These are phyloP conservation scores for Aegle marmelos DNA, from an alignment of 345 rosid species.

Conservation along the genomic window DNA sequence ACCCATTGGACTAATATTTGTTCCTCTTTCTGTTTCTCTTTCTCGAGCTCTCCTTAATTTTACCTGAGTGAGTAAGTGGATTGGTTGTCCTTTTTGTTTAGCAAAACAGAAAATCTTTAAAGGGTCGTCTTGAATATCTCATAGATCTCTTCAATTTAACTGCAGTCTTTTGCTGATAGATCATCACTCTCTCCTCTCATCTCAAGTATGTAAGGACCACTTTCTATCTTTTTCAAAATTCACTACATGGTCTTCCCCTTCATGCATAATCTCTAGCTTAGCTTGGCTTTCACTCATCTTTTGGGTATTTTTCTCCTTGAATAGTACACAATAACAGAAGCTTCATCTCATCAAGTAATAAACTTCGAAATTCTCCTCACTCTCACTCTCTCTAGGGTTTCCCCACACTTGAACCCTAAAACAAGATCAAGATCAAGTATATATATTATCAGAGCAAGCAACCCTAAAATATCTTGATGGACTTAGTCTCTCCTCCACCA, in stretches of 20 bases:
- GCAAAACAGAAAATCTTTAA: neutral
- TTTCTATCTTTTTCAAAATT: neutral
- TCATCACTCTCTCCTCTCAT: neutral
- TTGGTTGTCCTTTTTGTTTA: too few relatives aligned
- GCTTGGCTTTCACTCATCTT: neutral
- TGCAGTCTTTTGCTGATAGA: neutral
- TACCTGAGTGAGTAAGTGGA: slow-evolving; percentile 10
- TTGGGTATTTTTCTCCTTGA: neutral
- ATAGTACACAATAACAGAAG: neutral
- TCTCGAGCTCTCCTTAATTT: slow-evolving; percentile 26
- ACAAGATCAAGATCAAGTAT: neutral
- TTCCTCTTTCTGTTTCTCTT: slow-evolving; percentile 19
- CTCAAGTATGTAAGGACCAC: neutral
- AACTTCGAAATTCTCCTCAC: neutral
- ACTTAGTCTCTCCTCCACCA: slow-evolving; percentile 33
- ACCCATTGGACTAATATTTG: slow-evolving; percentile 27
- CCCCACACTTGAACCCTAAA: neutral
- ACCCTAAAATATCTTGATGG: slow-evolving; percentile 27
- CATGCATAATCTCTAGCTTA: slow-evolving; percentile 22
- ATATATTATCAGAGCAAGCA: too few relatives aligned
- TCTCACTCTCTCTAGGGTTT: neutral
- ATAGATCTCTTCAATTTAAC: neutral
- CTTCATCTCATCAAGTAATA: neutral
- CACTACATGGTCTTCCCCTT: neutral
- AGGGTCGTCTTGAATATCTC: neutral